Percentiles rank a stretch among this genome's conserved stretches.
These are phyloP conservation scores for Neurospora pannonica DNA, from an alignment of 495 filamentous ascomycete species.

Conservation along the genomic window DNA sequence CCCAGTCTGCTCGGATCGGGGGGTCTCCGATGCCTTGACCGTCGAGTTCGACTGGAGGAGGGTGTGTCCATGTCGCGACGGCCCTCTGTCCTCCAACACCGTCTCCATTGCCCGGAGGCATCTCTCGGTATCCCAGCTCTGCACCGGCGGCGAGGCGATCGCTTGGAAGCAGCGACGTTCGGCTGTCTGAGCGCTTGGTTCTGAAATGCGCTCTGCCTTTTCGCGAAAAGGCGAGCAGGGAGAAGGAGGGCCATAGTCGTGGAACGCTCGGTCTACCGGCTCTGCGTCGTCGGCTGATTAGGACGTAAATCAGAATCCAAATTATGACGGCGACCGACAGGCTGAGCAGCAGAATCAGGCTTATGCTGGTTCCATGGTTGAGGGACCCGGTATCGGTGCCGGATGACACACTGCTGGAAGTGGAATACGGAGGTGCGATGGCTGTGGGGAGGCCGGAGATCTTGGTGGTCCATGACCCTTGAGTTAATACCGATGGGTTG, in stretches of 20 bases:
- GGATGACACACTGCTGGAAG: neutral
- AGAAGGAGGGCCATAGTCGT: neutral
- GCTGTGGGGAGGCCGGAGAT: neutral
- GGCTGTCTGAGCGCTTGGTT: neutral
- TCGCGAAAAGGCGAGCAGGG: neutral
- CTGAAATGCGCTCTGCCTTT: neutral
- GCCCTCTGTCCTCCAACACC: neutral
- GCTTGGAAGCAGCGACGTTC: neutral
- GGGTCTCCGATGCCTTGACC: conserved; percentile 9
- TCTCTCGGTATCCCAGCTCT: neutral
- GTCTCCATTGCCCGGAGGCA: neutral
- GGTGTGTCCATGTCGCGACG: conserved; percentile 10
- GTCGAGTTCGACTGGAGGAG: conserved; percentile 22
- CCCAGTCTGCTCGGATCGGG: conserved; percentile 3
- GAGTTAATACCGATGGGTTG: neutral
- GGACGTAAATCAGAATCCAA: conserved; percentile 10
- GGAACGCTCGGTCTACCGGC: neutral
- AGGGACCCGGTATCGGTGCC: neutral
- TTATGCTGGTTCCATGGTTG: conserved; percentile 16
- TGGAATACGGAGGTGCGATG: neutral
- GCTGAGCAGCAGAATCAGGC: conserved; percentile 22
- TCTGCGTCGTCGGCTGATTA: conserved; percentile 17
- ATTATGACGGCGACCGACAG: conserved; percentile 20
- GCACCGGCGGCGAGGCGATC: neutral
- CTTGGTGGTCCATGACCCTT: neutral